Percentiles rank a stretch among this genome's conserved stretches.
phyloP scores from a whole-genome alignment of 331 rosid species.

The Acacia pycnantha region DNA sequence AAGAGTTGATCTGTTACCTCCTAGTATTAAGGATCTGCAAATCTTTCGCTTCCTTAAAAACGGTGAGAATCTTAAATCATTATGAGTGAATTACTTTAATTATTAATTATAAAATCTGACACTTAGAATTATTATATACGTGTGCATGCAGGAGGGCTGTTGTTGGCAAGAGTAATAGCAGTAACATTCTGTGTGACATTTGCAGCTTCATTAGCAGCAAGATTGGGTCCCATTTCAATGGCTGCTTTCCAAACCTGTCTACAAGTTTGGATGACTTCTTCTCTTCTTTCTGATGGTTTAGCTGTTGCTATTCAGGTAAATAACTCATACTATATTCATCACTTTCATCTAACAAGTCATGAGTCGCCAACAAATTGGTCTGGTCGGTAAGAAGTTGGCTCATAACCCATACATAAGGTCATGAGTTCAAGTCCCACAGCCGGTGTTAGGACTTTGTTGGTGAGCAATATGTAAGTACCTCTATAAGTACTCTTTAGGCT shows the following conservation, averaged over 20 bases:
- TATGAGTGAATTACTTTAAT: background rate
- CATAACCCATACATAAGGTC: no score
- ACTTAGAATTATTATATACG: background rate
- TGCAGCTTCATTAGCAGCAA: background rate
- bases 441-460: no score
- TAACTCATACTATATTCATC: background rate
- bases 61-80: background rate
- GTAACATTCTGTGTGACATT: slow-evolving; percentile 4
- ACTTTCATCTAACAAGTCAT: background rate
- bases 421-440: background rate
- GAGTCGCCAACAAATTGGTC: background rate
- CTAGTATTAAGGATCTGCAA: background rate
- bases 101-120: background rate
- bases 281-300: background rate
- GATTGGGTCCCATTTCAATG: background rate
- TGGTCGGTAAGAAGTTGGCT: background rate
- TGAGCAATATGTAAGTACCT: no score
- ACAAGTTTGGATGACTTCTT: background rate
- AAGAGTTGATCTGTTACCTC: background rate
- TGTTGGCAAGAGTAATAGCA: background rate
- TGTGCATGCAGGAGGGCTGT: background rate
- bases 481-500: no score
- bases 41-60: background rate
- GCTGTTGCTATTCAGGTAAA: background rate
- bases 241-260: background rate